phyloP scores from a whole-genome alignment of 1,139 yeast genomes.

The Casaregolazyma lundiana region DNA sequence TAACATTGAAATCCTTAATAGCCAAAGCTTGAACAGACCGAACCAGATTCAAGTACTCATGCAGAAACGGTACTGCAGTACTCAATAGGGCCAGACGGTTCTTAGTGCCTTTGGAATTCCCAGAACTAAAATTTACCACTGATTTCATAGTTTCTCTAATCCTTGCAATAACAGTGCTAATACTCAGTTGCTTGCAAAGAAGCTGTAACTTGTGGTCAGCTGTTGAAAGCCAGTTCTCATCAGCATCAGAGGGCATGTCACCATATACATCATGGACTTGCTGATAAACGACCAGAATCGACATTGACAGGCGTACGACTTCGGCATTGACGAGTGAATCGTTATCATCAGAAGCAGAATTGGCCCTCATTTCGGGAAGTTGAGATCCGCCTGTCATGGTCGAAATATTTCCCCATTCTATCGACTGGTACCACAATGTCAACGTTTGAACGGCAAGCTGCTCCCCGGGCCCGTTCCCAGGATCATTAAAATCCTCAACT shows the following conservation, averaged over 20 bases:
- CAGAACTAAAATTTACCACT: constrained; percentile 9
- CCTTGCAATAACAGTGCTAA: constrained; percentile 28
- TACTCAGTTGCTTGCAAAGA: constrained; percentile 27
- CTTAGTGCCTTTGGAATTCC: constrained; percentile 35
- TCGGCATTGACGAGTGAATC: constrained; percentile 16
- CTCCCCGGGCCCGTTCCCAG: constrained; percentile 1
- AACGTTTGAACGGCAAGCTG: constrained; percentile 11
- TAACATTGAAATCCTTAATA: constrained; percentile 28
- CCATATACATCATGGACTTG: constrained; percentile 39
- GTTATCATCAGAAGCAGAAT: background rate
- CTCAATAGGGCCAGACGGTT: constrained; percentile 26
- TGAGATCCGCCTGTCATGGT: no score
- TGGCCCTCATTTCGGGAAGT: background rate
- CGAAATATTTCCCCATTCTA: constrained; percentile 3
- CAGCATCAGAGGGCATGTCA: constrained; percentile 38
- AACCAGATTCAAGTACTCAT: constrained; percentile 28
- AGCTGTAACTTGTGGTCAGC: constrained; percentile 37
- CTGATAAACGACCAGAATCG: constrained; percentile 67
- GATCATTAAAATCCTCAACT: background rate
- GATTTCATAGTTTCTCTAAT: constrained; percentile 30
- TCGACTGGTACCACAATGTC: constrained; percentile 15
- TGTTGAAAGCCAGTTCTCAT: constrained; percentile 59
- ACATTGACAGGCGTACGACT: constrained; percentile 44
- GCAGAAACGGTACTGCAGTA: constrained; percentile 35
- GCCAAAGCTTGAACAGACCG: constrained; percentile 18